phyloP scores from a whole-genome alignment of 129 eudicot genomes.

The Flaveria robusta region DNA sequence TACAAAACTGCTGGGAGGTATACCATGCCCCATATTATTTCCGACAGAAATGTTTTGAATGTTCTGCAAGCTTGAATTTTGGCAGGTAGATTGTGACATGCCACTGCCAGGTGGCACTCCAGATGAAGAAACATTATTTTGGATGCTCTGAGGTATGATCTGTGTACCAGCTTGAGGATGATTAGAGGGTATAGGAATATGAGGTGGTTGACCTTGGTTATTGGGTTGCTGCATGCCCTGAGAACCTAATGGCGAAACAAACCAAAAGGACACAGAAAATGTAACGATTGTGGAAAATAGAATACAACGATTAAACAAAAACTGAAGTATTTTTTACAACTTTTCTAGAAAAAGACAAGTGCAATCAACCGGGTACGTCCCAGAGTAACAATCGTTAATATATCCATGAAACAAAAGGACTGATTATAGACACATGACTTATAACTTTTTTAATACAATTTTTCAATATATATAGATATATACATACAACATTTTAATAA shows the following conservation, averaged over 20 bases:
- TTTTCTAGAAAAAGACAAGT: neutral
- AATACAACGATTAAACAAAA: neutral
- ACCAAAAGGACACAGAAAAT: neutral
- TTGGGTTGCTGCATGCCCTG: conserved; percentile 56
- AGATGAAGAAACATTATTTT: conserved; percentile 49
- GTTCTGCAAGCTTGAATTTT: conserved; percentile 73
- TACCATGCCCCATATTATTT: conserved; percentile 50
- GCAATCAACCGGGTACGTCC: neutral
- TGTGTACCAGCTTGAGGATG: conserved; percentile 50
- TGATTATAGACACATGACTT: conserved; percentile 2
- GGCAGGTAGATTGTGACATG: conserved; percentile 55
- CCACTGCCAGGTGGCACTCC: conserved; percentile 62
- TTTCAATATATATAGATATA: neutral
- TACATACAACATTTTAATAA: neutral
- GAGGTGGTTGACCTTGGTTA: conserved; percentile 57
- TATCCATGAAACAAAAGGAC: neutral
- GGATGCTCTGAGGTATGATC: conserved; percentile 47
- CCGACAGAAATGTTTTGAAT: conserved; percentile 66
- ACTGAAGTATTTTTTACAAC: neutral
- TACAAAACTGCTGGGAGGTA: conserved; percentile 49
- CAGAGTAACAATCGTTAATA: neutral
- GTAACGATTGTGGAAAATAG: neutral
- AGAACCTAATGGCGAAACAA: conserved; percentile 31
- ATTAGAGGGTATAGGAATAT: conserved; percentile 42
- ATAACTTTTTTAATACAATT: neutral